These are phyloP conservation scores for Gossypium thurberi DNA, from an alignment of 345 rosid genomes.

Conservation along the genomic window DNA sequence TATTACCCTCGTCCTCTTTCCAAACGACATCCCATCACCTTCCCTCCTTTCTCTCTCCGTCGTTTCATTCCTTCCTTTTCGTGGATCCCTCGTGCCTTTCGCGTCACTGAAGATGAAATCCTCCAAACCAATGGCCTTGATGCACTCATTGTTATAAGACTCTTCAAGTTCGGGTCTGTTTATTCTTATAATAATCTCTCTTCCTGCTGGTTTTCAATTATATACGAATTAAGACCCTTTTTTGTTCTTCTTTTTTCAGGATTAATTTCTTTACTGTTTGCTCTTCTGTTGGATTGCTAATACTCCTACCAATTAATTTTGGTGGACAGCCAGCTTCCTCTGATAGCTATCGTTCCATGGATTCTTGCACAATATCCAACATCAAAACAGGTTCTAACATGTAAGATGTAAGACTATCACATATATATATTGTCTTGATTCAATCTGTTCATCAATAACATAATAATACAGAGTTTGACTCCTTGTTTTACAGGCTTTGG, in stretches of 20 bases:
- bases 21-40: constrained; percentile 22
- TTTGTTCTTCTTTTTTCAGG: constrained; percentile 27
- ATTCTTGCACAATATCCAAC: constrained; percentile 68
- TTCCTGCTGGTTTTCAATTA: background rate
- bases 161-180: constrained; percentile 80
- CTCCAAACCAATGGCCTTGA: constrained; percentile 60
- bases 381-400: constrained; percentile 54
- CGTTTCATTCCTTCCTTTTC: constrained; percentile 79
- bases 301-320: constrained; percentile 75
- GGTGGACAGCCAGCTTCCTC: constrained; percentile 42
- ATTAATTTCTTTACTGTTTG: constrained; percentile 66
- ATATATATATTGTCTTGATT: background rate
- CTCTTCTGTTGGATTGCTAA: constrained; percentile 53
- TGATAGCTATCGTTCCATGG: constrained; percentile 37
- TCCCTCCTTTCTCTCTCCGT: constrained; percentile 31
- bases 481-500: constrained; percentile 61
- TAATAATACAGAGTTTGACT: background rate
- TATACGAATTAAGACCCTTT: too few species aligned
- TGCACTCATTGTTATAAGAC: constrained; percentile 66
- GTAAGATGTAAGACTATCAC: constrained; percentile 31
- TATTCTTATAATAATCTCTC: background rate
- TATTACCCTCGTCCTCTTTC: constrained; percentile 82
- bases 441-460: background rate
- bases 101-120: constrained; percentile 68
- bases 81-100: constrained; percentile 71